Evolutionary conservation across 768 basidiomycete species (phyloP).

Genomic region (Boletales sp.): DNA sequence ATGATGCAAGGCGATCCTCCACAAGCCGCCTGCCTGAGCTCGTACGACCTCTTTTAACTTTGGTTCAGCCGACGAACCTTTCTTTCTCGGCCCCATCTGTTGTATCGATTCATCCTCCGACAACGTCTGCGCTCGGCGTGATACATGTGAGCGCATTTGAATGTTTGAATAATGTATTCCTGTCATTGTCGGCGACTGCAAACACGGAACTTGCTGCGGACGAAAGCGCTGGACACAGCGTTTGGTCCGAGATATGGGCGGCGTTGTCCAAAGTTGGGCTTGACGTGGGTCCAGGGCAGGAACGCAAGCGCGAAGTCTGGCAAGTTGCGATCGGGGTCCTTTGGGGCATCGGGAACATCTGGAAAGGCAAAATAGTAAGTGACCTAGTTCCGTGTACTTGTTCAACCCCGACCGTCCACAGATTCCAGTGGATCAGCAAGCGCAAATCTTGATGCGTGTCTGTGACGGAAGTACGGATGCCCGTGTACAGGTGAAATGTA

Average conservation of each 20-base stretch:
- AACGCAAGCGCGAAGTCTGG: constrained; percentile 73
- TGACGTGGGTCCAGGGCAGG: constrained; percentile 59
- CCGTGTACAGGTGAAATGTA: constrained; percentile 65
- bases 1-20: constrained; percentile 27
- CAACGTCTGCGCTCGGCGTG: constrained; percentile 78
- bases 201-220: constrained; percentile 43
- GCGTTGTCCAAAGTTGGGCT: constrained; percentile 58
- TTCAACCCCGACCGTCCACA: constrained; percentile 22
- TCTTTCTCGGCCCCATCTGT: constrained; percentile 75
- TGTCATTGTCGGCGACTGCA: constrained; percentile 58
- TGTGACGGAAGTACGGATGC: constrained; percentile 55
- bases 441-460: constrained; percentile 62
- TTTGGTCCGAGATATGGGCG: constrained; percentile 69
- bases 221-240: constrained; percentile 41
- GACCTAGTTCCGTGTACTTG: not conserved
- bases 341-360: constrained; percentile 82
- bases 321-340: constrained; percentile 75
- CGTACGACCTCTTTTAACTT: constrained; percentile 61
- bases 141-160: constrained; percentile 85
- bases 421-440: constrained; percentile 59
- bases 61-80: constrained; percentile 71
- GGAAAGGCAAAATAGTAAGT: constrained; percentile 63
- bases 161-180: constrained; percentile 86
- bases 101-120: constrained; percentile 80
- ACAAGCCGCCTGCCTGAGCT: constrained; percentile 50